Evolutionary conservation across 495 filamentous ascomycete genomes (phyloP), one percentile per base, ranked within the genome.

Genomic region (Thermochaetoides thermophila): DNA sequence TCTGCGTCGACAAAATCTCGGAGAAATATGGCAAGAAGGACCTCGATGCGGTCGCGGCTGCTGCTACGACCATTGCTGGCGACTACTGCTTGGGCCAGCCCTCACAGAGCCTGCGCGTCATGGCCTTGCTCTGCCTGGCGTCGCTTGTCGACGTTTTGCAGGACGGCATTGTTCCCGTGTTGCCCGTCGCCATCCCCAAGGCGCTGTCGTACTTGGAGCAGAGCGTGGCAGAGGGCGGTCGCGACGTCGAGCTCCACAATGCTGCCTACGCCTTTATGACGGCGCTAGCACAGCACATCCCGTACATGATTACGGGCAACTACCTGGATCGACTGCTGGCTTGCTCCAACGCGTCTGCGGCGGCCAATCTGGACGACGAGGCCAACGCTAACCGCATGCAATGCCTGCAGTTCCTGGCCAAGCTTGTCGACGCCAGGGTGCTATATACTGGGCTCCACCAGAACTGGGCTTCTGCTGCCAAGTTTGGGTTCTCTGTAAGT

Each of bases 1-100:
- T 71, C 24, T 96, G 89, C 46, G 79, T 94, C 30, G 84, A 94
- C 56, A 76, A 77, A 44, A 86, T 96, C 32, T 71, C 81, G 7
- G 83, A 91, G 56, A 81, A 81, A 49, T 94, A 91, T 49, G 89
- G 89, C 34, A 87, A 86, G 56, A 83, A 79, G 46, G 80, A 87
- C 44, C 61, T 73, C 1, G 72, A 73, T 37, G 63, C 66, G 4
- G 68, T 73, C 20, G 57, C 62, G 6, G 76, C 75, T 32, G 74
- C 83, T 16, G 81, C 83, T 8, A 60, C 72, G 31, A 74, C 78
- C 5, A 76, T 96, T 47, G 73, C 79, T n/a, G 73, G 82, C 27
- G 55, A 68, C 20, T 61, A 79, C 37, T 86, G 80, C 39, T 66
- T 96, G 17, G 78, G 76, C 25, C 75, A 77, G 48, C 53, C 66